These are phyloP conservation scores for Entamoeba moshkovskii DNA, from an alignment of 208 protist genomes.

Conservation along the genomic window DNA sequence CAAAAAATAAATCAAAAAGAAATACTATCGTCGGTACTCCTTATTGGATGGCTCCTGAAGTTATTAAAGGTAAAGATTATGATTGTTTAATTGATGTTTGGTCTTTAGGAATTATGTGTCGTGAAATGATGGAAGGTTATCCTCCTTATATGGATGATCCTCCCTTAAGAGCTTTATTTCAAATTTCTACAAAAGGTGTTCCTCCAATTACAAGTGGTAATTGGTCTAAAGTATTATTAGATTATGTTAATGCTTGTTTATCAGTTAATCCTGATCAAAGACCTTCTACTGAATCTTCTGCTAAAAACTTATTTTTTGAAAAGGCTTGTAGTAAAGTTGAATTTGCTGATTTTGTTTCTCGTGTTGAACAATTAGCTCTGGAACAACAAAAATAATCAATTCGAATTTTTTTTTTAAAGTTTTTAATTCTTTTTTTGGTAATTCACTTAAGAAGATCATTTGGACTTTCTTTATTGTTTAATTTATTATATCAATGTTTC, in stretches of 20 bases:
- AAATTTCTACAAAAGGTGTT: background rate
- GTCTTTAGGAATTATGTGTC: background rate
- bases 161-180: conserved; percentile 2
- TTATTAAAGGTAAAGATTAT: conserved; percentile 2
- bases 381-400: background rate
- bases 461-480: too few species aligned
- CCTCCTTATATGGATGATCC: conserved; percentile 11
- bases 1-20: background rate
- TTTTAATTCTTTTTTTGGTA: too few species aligned
- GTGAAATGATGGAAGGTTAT: background rate
- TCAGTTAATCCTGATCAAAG: conserved; percentile 15
- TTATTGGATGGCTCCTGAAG: conserved; percentile 29
- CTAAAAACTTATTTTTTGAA: background rate
- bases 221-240: background rate
- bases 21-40: conserved; percentile 21
- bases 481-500: too few species aligned
- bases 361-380: background rate
- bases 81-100: background rate
- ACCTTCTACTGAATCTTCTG: background rate
- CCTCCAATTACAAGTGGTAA: conserved; percentile 12
- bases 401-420: background rate
- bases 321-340: background rate
- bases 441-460: too few species aligned
- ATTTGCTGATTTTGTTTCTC: background rate
- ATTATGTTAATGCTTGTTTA: conserved; percentile 22